Percentiles rank a stretch among this genome's conserved stretches.
These are phyloP conservation scores for Acanthamoeba healyi DNA, from an alignment of 208 protist genomes.

Conservation along the genomic window DNA sequence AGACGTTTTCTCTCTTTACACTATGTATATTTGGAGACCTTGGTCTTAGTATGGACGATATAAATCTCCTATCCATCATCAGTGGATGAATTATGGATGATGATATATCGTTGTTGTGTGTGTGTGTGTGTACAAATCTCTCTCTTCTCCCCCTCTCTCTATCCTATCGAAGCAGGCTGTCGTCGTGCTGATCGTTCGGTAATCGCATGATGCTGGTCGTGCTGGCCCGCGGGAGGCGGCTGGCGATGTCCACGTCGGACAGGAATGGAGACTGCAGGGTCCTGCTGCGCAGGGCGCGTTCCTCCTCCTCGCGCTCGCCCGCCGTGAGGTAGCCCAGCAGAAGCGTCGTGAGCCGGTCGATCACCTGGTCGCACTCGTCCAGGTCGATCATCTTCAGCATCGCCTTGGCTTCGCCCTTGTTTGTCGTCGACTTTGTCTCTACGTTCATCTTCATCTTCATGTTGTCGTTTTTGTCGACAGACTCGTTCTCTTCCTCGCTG, in stretches of 20 bases:
- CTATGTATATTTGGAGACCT: too few relatives aligned
- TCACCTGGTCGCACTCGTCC: neutral
- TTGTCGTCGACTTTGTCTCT: neutral
- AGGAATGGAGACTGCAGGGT: neutral
- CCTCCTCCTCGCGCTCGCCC: constrained; percentile 45
- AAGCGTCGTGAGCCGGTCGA: constrained; percentile 9
- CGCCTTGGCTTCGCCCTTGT: neutral
- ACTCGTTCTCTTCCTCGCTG: neutral
- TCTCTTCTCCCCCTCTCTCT: too few relatives aligned
- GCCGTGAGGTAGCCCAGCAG: constrained; percentile 18
- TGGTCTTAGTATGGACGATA: too few relatives aligned
- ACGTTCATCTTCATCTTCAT: neutral
- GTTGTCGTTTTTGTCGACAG: too few relatives aligned
- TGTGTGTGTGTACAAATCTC: too few relatives aligned
- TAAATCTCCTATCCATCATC: too few relatives aligned
- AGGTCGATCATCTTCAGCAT: neutral
- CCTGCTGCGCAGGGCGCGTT: neutral
- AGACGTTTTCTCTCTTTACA: too few relatives aligned
- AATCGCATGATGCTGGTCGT: neutral
- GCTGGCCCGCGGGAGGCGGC: neutral
- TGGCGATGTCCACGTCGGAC: neutral
- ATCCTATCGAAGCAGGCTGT: neutral
- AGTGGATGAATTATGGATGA: too few relatives aligned
- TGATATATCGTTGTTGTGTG: too few relatives aligned
- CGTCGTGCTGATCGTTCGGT: neutral